Conservation (phyloP, 352 stramenopile species). For the Phytopythium kandeliae region DNA sequence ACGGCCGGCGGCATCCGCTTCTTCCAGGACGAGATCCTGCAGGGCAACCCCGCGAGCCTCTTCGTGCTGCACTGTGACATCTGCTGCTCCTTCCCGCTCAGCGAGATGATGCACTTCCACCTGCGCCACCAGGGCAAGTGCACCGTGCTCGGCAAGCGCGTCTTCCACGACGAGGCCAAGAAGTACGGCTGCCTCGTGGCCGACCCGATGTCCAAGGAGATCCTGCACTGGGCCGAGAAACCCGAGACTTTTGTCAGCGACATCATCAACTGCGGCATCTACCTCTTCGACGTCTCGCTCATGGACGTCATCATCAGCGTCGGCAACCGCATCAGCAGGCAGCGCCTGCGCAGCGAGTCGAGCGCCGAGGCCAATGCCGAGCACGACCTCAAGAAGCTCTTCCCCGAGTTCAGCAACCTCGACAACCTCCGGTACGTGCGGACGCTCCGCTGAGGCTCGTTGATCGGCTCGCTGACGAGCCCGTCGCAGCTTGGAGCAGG, state of each 20-base stretch:
- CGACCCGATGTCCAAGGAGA: conserved; percentile 71
- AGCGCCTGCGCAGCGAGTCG: conserved; percentile 72
- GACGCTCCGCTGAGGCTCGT: background rate
- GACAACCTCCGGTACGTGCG: conserved; percentile 68
- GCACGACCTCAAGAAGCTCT: conserved; percentile 83
- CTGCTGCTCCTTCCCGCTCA: conserved; percentile 84
- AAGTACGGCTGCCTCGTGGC: conserved; percentile 86
- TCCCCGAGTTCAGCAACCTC: conserved; percentile 83
- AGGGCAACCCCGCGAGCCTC: conserved; percentile 59
- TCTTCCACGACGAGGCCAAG: conserved; percentile 86
- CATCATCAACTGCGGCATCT: conserved; percentile 89
- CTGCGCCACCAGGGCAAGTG: conserved; percentile 63
- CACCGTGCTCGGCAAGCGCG: conserved; percentile 82
- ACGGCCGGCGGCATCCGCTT: conserved; percentile 80
- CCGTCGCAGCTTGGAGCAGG: conserved; percentile 64
- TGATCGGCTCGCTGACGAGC: conserved; percentile 7
- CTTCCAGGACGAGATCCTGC: conserved; percentile 82
- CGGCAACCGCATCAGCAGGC: conserved; percentile 74
- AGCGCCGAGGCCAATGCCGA: conserved; percentile 62
- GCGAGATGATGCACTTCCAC: conserved; percentile 88
- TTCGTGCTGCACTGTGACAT: conserved; percentile 87
- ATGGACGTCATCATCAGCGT: conserved; percentile 75
- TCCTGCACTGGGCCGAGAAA: conserved; percentile 87
- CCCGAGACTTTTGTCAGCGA: conserved; percentile 88
- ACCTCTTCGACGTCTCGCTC: conserved; percentile 80